These are phyloP conservation scores for Pleurotus giganteus DNA, from an alignment of 768 basidiomycete species.

Conservation along the genomic window DNA sequence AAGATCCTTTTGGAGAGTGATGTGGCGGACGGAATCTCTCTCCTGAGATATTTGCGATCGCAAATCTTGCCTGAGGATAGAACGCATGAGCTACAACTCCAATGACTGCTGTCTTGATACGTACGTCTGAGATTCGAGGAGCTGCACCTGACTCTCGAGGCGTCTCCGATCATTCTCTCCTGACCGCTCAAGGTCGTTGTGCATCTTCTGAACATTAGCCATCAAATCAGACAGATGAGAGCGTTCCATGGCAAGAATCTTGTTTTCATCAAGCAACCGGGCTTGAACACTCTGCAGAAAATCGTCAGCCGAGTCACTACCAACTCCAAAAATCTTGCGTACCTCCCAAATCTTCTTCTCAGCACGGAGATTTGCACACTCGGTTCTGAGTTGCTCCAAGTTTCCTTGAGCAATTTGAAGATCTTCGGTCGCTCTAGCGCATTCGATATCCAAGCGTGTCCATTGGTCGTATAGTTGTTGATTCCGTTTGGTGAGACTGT, in stretches of 20 bases:
- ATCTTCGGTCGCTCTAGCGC: constrained; percentile 65
- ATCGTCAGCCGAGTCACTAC: constrained; percentile 10
- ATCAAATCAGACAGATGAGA: constrained; percentile 86
- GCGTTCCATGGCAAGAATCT: constrained; percentile 73
- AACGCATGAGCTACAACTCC: no score
- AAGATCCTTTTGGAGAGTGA: constrained; percentile 78
- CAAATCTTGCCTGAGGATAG: constrained; percentile 62
- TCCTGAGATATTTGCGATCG: constrained; percentile 69
- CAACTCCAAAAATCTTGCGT: constrained; percentile 14
- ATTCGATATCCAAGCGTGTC: constrained; percentile 73
- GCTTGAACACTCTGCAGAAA: constrained; percentile 64
- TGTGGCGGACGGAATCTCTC: constrained; percentile 68
- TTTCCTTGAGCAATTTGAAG: constrained; percentile 55
- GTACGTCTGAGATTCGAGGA: constrained; percentile 78
- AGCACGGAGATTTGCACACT: constrained; percentile 83
- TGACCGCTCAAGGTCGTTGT: constrained; percentile 80
- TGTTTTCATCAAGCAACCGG: constrained; percentile 85
- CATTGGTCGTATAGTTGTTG: constrained; percentile 72
- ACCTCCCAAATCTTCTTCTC: constrained; percentile 97
- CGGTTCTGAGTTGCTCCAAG: constrained; percentile 79
- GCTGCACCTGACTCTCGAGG: constrained; percentile 75
- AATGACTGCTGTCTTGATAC: no score
- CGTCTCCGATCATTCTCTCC: constrained; percentile 81
- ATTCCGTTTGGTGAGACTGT: constrained; percentile 65
- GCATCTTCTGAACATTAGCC: constrained; percentile 88